Base-by-base conservation (phyloP, 306 rosid genomes). In the Carpinus fangiana region DNA sequence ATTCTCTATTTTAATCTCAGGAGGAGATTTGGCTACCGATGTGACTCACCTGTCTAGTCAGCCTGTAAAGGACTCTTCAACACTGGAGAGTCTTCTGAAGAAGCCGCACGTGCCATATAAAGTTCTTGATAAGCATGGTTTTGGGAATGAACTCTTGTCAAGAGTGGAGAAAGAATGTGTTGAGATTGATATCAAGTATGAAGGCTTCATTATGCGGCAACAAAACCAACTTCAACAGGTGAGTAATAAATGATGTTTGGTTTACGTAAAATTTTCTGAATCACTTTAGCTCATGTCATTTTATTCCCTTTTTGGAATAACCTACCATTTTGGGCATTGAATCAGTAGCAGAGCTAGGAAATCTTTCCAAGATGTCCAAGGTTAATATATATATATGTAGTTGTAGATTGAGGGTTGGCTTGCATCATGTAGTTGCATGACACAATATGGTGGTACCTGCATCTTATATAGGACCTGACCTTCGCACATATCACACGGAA, bases 31-130 rank as follows among this genome's bases (percentile, higher is more conserved):
- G 84, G 93, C 96, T 76, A 88, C 87, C 21, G 93, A 95, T 48
- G 87, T 95, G 64, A 72, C 84, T 73, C 65, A 3, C 64, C 82
- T 91, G 72, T 95, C 98, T 76, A 72, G 85, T 85, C 98, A 95
- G 73, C 97, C 98, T 12, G 97, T 95, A 77, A 95, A 84, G 85
- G 90, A 90, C 90, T 86, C 45, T 43, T 87, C 98, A 28, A 88
- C 98, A 65, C 81, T 95, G 83, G 98, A 95, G 86, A 91, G 96
- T 82, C 93, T 95, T 85, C 98, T 95, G 54, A 95, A 95, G 90
- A 95, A 95, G 87, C 98, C 98, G 34, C 98, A 95, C 78, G 81
- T 92, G 77, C 93, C 85, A 50, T 95, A 95, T 79, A 81, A 62
- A 75, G 77, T 87, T 78, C 86, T 95, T 77, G 98, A 92, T 81